Evolutionary conservation across 179 eudicot species (phyloP), one percentile per base, ranked within the genome.

Genomic region (Silene vulgaris): DNA sequence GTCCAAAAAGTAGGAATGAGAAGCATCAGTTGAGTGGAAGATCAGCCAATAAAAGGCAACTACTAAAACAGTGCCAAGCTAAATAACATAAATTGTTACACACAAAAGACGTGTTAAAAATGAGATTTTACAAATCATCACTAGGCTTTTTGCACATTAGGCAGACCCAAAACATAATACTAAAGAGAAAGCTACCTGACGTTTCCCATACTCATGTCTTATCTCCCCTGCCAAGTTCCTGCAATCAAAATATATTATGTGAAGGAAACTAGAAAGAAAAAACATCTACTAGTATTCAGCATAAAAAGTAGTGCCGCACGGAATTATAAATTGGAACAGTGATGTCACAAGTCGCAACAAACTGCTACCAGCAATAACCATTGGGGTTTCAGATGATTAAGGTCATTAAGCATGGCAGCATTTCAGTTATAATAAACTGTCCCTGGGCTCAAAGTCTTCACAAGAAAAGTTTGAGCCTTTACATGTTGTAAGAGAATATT

Each of bases 191-290:
- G 48, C 74, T 64, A 94, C 98, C 96, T 84, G 90, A 45, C 89
- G 85, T 75, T 86, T 88, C 13, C 82, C 73, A 84, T 87, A 91
- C 81, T 96, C 99, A 75, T 85, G 92, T 20, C 88, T 76, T 59
- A 93, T 91, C 81, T 96, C 99, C 74, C 93, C 97, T 26, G 99
- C 97, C 88, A 96, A 85, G 85, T 96, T 96, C 86, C 99, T 96
- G 79, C 56, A 20, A 68, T 8, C 17, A 75, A 64, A 71, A 19
- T 21, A 54, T 69, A 35, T 37, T 64, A 54, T 13, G 65, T 14
- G 54, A 74, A 69, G 19, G 17, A 9, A 72, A 26, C 35, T 16
- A 65, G 75, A 5, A 60, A 78, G 50, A 5, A 50, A 6, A 60
- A 26, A 32, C 17, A 11, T 63, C 19, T 45, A 52, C 57, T 35